phyloP scores from a whole-genome alignment of 2,329 filamentous ascomycete genomes.

The Diaporthe batatas region DNA sequence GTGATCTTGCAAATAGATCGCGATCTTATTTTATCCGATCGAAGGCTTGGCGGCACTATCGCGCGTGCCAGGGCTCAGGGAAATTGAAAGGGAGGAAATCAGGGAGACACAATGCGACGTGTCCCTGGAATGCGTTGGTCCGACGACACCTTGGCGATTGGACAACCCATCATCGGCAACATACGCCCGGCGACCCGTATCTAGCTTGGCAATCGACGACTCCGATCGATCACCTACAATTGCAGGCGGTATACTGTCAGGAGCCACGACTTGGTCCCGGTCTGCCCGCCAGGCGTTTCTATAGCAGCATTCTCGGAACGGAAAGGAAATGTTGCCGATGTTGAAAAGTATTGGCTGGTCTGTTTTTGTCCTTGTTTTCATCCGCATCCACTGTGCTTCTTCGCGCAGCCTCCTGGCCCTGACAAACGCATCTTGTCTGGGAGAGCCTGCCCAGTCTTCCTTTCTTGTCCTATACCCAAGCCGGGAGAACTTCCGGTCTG shows the following conservation, averaged over 20 bases:
- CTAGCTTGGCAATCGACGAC: background rate
- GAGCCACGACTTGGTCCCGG: background rate
- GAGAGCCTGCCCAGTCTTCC: slow-evolving; percentile 33
- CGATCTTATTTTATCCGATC: slow-evolving; percentile 30
- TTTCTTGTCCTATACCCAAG: slow-evolving; percentile 20
- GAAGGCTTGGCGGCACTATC: slow-evolving; percentile 21
- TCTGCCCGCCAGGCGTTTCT: slow-evolving; percentile 12
- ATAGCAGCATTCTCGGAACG: slow-evolving; percentile 25
- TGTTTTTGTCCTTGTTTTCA: slow-evolving; percentile 22
- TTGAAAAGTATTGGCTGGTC: slow-evolving; percentile 34
- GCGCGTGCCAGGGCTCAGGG: background rate
- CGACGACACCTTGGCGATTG: background rate
- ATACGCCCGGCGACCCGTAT: background rate
- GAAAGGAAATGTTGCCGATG: slow-evolving; percentile 16
- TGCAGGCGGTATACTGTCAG: no score
- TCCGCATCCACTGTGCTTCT: slow-evolving; percentile 17
- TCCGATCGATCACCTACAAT: background rate
- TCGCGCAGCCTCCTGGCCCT: background rate
- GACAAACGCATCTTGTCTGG: slow-evolving; percentile 10
- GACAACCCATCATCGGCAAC: background rate
- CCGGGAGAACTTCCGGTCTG: slow-evolving; percentile 31
- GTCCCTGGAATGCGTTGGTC: background rate
- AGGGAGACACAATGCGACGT: background rate
- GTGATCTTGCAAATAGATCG: slow-evolving; percentile 35
- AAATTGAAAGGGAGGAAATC: background rate